Percentiles rank a stretch among this genome's conserved stretches.
Evolutionary conservation across 306 rosid species (phyloP).

Genomic region (Rubus idaeus): DNA sequence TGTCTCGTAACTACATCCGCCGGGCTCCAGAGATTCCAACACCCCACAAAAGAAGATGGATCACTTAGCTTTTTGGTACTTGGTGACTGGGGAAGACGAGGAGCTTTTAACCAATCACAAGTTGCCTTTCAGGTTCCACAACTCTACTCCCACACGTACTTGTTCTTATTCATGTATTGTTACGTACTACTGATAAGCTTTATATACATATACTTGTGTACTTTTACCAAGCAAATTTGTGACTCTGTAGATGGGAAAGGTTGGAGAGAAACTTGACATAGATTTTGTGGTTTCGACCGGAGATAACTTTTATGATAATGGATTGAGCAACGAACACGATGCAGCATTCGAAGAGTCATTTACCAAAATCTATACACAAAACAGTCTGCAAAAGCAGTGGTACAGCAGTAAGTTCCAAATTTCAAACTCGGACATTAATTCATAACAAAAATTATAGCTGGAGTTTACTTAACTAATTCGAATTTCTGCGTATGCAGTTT

Average conservation of each 20-base stretch:
- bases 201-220: background rate
- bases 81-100: slow-evolving; percentile 77
- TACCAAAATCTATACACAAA: slow-evolving; percentile 58
- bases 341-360: slow-evolving; percentile 54
- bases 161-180: background rate
- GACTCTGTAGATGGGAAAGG: slow-evolving; percentile 60
- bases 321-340: slow-evolving; percentile 48
- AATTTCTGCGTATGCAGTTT: slow-evolving; percentile 41
- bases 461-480: too few relatives aligned
- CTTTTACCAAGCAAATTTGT: background rate
- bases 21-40: slow-evolving; percentile 24
- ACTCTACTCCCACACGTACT: background rate
- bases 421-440: too few relatives aligned
- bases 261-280: slow-evolving; percentile 53
- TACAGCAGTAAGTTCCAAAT: slow-evolving; percentile 36
- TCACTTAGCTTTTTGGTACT: slow-evolving; percentile 57
- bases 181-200: background rate
- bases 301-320: slow-evolving; percentile 62
- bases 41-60: slow-evolving; percentile 40
- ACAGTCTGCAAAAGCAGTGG: slow-evolving; percentile 64
- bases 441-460: too few relatives aligned
- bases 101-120: slow-evolving; percentile 56
- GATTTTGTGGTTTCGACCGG: slow-evolving; percentile 70
- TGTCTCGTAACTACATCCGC: slow-evolving; percentile 5
- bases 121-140: slow-evolving; percentile 55